Evolutionary conservation across 164 flowering plant genomes (phyloP).

Genomic region (Litsea cubeba): DNA sequence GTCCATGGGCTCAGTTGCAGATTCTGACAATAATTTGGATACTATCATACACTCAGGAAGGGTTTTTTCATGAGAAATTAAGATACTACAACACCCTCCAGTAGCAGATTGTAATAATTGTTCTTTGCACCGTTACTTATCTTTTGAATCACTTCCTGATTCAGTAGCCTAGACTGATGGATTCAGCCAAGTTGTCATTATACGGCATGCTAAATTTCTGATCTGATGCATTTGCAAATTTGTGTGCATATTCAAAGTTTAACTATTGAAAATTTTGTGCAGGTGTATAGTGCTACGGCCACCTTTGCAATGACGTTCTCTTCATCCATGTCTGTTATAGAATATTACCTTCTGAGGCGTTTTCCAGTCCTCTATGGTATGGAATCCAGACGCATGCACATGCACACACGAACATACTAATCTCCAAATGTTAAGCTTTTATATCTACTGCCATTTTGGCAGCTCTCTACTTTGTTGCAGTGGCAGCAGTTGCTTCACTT

Average conservation of each 20-base stretch:
- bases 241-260: not conserved
- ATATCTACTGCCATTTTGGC: conserved; percentile 15
- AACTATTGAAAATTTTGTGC: conserved; percentile 15
- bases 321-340: conserved; percentile 93
- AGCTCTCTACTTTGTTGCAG: conserved; percentile 69
- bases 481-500: conserved; percentile 82
- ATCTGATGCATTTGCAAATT: too few species aligned
- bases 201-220: too few species aligned
- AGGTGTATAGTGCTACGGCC: conserved; percentile 97
- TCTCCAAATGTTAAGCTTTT: not conserved
- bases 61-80: too few species aligned
- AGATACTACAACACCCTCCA: too few species aligned
- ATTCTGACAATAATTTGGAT: too few species aligned
- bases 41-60: too few species aligned
- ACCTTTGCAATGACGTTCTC: conserved; percentile 98
- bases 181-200: too few species aligned
- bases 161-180: not conserved
- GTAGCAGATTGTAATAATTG: too few species aligned
- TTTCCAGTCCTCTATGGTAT: conserved; percentile 93
- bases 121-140: not conserved
- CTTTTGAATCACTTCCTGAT: not conserved
- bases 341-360: conserved; percentile 86
- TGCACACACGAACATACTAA: not conserved
- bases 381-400: not conserved
- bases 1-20: too few species aligned